Evolutionary conservation across 1,284 basidiomycete genomes (phyloP).

Genomic region (Marasmius oreades): DNA sequence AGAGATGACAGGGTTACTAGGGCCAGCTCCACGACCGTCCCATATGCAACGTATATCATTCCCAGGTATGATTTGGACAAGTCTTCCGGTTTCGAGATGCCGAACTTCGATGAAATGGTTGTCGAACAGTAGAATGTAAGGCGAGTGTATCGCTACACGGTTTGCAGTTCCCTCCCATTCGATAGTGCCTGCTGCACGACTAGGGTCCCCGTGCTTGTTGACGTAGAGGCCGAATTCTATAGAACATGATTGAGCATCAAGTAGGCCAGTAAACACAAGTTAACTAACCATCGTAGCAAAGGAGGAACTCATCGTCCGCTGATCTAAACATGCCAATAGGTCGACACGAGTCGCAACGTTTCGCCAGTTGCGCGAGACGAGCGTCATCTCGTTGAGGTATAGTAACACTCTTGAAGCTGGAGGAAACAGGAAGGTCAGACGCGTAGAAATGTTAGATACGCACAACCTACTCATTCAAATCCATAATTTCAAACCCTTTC

Average conservation of each 20-base stretch:
- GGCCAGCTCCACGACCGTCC: slow-evolving; percentile 54
- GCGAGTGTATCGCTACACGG: slow-evolving; percentile 78
- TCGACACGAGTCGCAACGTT: slow-evolving; percentile 77
- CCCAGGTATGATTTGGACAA: slow-evolving; percentile 76
- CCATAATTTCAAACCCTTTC: slow-evolving; percentile 97
- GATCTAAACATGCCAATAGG: slow-evolving; percentile 93
- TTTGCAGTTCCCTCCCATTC: slow-evolving; percentile 86
- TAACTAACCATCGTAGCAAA: slow-evolving; percentile 84
- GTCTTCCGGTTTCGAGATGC: slow-evolving; percentile 70
- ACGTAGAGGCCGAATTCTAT: slow-evolving; percentile 90
- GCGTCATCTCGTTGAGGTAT: slow-evolving; percentile 81
- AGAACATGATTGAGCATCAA: slow-evolving; percentile 12
- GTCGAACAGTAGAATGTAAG: slow-evolving; percentile 90
- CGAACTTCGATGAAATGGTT: slow-evolving; percentile 91
- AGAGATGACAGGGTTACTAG: slow-evolving; percentile 19
- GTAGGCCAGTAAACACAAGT: neutral
- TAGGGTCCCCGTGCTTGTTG: slow-evolving; percentile 80
- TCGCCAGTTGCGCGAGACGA: slow-evolving; percentile 66
- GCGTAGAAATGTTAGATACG: neutral
- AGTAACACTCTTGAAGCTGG: slow-evolving; percentile 82
- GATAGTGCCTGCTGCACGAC: slow-evolving; percentile 59
- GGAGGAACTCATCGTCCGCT: slow-evolving; percentile 84
- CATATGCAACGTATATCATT: slow-evolving; percentile 72
- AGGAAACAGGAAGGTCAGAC: slow-evolving; percentile 6
- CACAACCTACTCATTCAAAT: slow-evolving; percentile 76